phyloP scores from a whole-genome alignment of 2,329 filamentous ascomycete genomes.

The Xylaria sp. region DNA sequence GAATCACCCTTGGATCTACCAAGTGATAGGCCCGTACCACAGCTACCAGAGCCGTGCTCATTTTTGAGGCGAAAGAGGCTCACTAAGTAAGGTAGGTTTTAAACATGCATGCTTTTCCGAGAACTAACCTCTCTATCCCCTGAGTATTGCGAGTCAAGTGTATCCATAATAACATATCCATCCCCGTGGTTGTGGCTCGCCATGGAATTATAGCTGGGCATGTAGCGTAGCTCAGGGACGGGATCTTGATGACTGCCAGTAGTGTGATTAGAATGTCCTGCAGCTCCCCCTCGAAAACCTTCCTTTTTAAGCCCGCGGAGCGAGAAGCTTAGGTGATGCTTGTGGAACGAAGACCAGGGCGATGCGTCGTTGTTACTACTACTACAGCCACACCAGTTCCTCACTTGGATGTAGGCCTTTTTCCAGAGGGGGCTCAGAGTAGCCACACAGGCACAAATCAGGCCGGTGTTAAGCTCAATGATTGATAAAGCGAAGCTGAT shows the following conservation, averaged over 20 bases:
- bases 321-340: constrained; percentile 5
- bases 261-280: neutral
- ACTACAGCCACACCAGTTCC: constrained; percentile 14
- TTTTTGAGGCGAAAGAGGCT: too few relatives aligned
- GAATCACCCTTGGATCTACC: too few relatives aligned
- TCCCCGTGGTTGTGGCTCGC: constrained; percentile 14
- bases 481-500: constrained; percentile 28
- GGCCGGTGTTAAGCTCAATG: constrained; percentile 29
- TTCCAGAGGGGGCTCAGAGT: constrained; percentile 27
- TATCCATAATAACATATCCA: constrained; percentile 16
- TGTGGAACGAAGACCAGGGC: constrained; percentile 21
- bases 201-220: neutral
- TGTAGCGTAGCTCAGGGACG: neutral
- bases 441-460: constrained; percentile 28
- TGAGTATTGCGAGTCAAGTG: constrained; percentile 4
- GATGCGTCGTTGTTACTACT: constrained; percentile 1
- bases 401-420: constrained; percentile 13
- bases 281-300: constrained; percentile 3
- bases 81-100: too few relatives aligned
- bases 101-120: constrained; percentile 4
- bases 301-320: constrained; percentile 9
- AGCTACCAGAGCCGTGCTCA: too few relatives aligned
- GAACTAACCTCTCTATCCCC: constrained; percentile 6
- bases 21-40: too few relatives aligned
- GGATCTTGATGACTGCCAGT: constrained; percentile 1